Base-by-base conservation (phyloP, 345 rosid species). In the Kernera saxatilis region DNA sequence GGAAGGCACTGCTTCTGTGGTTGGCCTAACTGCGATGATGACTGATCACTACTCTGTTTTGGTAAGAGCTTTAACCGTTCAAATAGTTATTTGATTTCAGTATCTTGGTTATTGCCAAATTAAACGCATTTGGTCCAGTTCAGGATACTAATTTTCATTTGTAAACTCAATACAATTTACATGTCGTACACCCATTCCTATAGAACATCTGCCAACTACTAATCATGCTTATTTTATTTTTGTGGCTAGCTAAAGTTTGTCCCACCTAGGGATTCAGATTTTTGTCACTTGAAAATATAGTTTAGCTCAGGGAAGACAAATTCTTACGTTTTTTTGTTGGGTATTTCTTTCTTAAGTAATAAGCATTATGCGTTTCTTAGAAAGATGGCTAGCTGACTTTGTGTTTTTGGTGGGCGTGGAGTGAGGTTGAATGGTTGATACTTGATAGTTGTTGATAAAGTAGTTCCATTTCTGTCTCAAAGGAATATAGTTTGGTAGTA, bases 1-100 rank as follows among this genome's bases (percentile, higher is more conserved):
- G 26, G 89, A 84, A 70, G 96, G 96, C 68, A 85, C 86, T 77
- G 91, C 93, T 71, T 89, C 96, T 43, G 86, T 84, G 66, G 87
- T 88, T 78, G 96, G 96, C 64, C 83, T 89, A 30, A 84, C 72
- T 74, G 96, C 96, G 9, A 87, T 89, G 96, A 89, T 87, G 96
- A 89, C 93, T 2, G 96, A 87, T 81, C 91, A 89, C 77, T 89
- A 89, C 72, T 76, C 82, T 72, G 80, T 82, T 72, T 66, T 85
- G 89, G 96, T 89, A 36, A 75, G 71, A 62, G 22, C 27, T 69
- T 9, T 19, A 19, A 54, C 57, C 30, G 49, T 61, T 52, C 36
- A 37, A 19, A 53, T 61, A 44, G 45, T 26, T 68, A 23, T 43
- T 58, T 74, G 41, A 40, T 67, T 50, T 39, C 49, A 30, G 48